Percentiles rank a stretch among this genome's conserved stretches.
phyloP scores from a whole-genome alignment of 352 stramenopile genomes.

The Globisporangium solare region DNA sequence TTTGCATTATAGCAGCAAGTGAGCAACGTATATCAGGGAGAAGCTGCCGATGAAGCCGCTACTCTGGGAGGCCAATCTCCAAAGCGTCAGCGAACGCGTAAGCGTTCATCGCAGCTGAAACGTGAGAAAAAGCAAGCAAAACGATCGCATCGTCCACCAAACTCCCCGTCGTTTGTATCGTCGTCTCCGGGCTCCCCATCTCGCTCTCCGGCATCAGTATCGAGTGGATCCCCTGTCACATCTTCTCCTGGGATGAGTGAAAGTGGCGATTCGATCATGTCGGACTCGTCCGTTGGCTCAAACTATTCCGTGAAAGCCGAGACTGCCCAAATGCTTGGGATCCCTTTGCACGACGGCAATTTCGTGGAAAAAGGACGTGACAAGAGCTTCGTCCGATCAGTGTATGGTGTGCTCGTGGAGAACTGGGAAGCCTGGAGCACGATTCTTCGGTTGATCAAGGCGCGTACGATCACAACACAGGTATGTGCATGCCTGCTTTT shows the following conservation, averaged over 20 bases:
- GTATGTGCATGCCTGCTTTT: slow-evolving; percentile 15
- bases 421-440: slow-evolving; percentile 85
- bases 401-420: slow-evolving; percentile 77
- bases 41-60: slow-evolving; percentile 83
- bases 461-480: slow-evolving; percentile 63
- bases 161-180: slow-evolving; percentile 54
- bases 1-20: slow-evolving; percentile 29
- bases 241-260: slow-evolving; percentile 66
- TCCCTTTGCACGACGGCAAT: slow-evolving; percentile 63
- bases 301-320: slow-evolving; percentile 82
- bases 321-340: slow-evolving; percentile 69
- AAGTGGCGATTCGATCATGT: slow-evolving; percentile 50
- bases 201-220: slow-evolving; percentile 47
- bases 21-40: slow-evolving; percentile 81
- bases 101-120: slow-evolving; percentile 82
- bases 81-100: slow-evolving; percentile 77
- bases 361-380: slow-evolving; percentile 42
- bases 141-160: slow-evolving; percentile 52
- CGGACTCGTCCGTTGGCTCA: slow-evolving; percentile 50
- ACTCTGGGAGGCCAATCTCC: slow-evolving; percentile 67
- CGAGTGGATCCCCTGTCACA: slow-evolving; percentile 41
- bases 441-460: slow-evolving; percentile 78
- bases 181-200: slow-evolving; percentile 70
- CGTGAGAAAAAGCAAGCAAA: slow-evolving; percentile 75
- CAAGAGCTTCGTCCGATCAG: slow-evolving; percentile 54